phyloP scores from a whole-genome alignment of 2,329 filamentous ascomycete genomes.

The Herpomyces periplanetae region DNA sequence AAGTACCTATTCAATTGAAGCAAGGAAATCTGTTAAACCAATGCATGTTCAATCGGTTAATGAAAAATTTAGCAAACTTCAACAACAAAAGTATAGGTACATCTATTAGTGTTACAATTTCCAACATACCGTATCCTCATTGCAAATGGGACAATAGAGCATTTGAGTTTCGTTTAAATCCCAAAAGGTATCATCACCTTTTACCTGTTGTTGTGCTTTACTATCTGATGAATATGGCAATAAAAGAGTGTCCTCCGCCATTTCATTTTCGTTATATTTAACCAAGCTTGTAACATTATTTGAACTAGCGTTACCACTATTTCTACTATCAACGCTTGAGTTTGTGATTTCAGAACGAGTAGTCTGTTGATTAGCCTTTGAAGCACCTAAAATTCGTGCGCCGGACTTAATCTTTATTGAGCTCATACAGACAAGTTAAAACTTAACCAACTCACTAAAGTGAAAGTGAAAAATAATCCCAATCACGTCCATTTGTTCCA shows the following conservation, averaged over 20 bases:
- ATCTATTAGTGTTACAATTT: slow-evolving; percentile 1
- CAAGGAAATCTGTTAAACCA: slow-evolving; percentile 27
- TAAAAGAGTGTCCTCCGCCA: slow-evolving; percentile 11
- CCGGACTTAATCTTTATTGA: too few relatives aligned
- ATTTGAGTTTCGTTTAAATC: too few relatives aligned
- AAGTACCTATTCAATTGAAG: slow-evolving; percentile 46
- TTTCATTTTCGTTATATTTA: slow-evolving; percentile 17
- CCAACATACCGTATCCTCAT: slow-evolving; percentile 53
- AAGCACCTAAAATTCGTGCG: too few relatives aligned
- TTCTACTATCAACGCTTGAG: too few relatives aligned
- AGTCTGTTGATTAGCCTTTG: too few relatives aligned
- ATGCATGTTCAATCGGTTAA: slow-evolving; percentile 3
- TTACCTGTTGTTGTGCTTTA: too few relatives aligned
- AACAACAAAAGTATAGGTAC: slow-evolving; percentile 3
- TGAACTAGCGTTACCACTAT: slow-evolving; percentile 1
- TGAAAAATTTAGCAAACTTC: background rate
- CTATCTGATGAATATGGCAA: slow-evolving; percentile 17
- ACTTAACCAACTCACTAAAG: too few relatives aligned
- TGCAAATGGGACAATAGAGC: slow-evolving; percentile 85
- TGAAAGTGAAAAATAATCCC: too few relatives aligned
- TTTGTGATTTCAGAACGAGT: too few relatives aligned
- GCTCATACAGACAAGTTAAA: too few relatives aligned
- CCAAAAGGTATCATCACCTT: too few relatives aligned
- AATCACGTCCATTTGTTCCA: too few relatives aligned
- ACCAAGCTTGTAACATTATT: slow-evolving; percentile 21